These are phyloP conservation scores for Effrenium voratum DNA, from an alignment of 73 alveolate genomes.

Conservation along the genomic window DNA sequence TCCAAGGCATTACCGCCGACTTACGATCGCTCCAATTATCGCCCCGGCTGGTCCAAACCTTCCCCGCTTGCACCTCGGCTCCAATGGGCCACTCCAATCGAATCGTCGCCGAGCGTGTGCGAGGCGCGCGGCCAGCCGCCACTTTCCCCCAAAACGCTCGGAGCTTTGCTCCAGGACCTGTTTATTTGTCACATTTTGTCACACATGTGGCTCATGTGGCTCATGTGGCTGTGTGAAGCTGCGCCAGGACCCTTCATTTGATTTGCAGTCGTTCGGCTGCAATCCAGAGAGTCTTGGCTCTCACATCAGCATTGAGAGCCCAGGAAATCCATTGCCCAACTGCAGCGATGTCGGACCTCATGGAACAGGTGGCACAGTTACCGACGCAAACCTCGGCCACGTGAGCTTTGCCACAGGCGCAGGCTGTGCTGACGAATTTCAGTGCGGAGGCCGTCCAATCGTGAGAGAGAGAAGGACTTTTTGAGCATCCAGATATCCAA, in stretches of 20 bases:
- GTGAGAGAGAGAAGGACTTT: background rate
- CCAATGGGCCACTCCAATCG: background rate
- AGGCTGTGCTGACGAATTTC: slow-evolving; percentile 39
- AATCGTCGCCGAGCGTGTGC: background rate
- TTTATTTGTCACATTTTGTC: background rate
- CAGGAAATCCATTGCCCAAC: slow-evolving; percentile 55
- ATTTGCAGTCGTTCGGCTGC: background rate
- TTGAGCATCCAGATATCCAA: background rate
- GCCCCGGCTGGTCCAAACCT: slow-evolving; percentile 56
- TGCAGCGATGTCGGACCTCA: slow-evolving; percentile 54
- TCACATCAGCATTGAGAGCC: background rate
- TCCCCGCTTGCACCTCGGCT: slow-evolving; percentile 18
- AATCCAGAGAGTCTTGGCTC: background rate
- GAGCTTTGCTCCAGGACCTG: slow-evolving; percentile 66
- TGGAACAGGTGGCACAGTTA: slow-evolving; percentile 20
- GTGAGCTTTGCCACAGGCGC: slow-evolving; percentile 19
- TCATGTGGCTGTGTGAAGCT: background rate
- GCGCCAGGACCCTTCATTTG: background rate
- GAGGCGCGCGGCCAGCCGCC: slow-evolving; percentile 43
- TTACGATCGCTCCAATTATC: slow-evolving; percentile 78
- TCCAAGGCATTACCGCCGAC: slow-evolving; percentile 56
- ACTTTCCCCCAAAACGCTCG: slow-evolving; percentile 77
- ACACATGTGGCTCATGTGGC: background rate
- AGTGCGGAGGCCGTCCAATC: slow-evolving; percentile 47
- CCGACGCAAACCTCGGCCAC: too few relatives aligned